Base-by-base conservation (phyloP, 768 basidiomycete species). In the Pluteus cervinus region DNA sequence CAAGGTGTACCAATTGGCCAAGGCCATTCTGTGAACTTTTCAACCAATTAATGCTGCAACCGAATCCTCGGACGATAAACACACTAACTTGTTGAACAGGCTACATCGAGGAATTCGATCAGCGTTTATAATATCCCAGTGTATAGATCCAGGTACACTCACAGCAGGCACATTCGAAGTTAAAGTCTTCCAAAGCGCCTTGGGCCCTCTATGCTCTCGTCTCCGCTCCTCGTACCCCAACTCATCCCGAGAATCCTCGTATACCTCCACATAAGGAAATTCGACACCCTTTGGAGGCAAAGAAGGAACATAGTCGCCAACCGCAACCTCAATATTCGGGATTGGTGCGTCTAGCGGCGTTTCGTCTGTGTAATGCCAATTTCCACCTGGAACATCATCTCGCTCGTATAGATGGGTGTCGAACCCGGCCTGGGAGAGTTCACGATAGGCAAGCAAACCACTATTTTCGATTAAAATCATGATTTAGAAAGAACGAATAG, bases 341-440 rank as follows among this genome's bases (percentile, higher is more conserved):
- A 69, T 52, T 11, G 63, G 57, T 2, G 62, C 56, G 33, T 61
- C 48, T 3, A 56, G 40, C 2, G 66, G 58, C 1, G 44, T 47
- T 37, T 66, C 60, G 6, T 66, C 65, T 6, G 62, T 62, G 33
- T 66, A 67, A 40, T 64, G 64, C 67, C 67, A 69, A 39, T 61
- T 65, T 7, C 65, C 65, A 3, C 65, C 63, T 1, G 67, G 63
- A 0, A 54, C 36, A 18, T 49, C 38, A 42, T 67, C 67, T n/a
- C 66, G 59, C 37, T 67, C 63, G 34, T 57, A 65, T 6, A 65
- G 29, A 26, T 57, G 59, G 15, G 61, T 60, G 18, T 62, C 56
- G 36, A 57, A 61, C 2, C 64, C 65, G 1, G 56, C 56, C 21
- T 57, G 45, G 4, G 45, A 36, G 20, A 68, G 46, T 40, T 64